Percentiles rank a stretch among this genome's conserved stretches.
These are phyloP conservation scores for Colletotrichum sp. DNA, from an alignment of 2,329 filamentous ascomycete genomes.

Conservation along the genomic window DNA sequence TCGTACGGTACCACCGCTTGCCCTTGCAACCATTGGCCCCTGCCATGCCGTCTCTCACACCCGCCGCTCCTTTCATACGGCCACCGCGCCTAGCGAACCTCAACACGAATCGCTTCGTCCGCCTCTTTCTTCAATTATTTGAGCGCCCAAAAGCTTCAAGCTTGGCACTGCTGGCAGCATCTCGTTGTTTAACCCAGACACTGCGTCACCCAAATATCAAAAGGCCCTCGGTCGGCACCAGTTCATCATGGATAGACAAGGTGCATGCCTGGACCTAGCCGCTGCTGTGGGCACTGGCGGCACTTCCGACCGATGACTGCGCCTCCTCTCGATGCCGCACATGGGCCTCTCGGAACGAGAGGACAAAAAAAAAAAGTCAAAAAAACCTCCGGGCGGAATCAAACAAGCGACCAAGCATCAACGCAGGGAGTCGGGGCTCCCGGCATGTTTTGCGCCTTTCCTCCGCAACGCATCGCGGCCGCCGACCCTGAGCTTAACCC, in stretches of 20 bases:
- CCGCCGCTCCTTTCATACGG: not conserved
- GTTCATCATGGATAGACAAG: not conserved
- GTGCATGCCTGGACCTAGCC: not conserved
- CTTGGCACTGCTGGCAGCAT: not conserved
- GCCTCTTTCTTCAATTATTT: not conserved
- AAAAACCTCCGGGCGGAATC: constrained; percentile 4
- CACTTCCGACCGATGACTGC: constrained; percentile 1
- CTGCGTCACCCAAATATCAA: not conserved
- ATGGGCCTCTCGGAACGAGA: not conserved
- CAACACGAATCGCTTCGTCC: not conserved
- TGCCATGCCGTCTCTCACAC: not conserved
- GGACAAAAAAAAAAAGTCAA: not conserved
- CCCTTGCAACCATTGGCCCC: not conserved
- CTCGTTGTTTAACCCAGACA: not conserved
- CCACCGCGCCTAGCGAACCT: not conserved
- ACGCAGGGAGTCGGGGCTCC: constrained; percentile 1
- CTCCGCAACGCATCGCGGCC: not conserved
- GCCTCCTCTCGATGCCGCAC: not conserved
- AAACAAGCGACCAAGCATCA: constrained; percentile 1
- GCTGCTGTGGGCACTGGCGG: not conserved
- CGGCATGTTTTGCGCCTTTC: not conserved
- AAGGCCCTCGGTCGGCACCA: not conserved
- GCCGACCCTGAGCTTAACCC: not conserved
- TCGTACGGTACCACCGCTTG: not conserved
- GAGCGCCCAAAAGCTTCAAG: not conserved